Percentiles rank a stretch among this genome's conserved stretches.
Conservation (phyloP, 345 rosid genomes). For the Arabidopsis arenosa region DNA sequence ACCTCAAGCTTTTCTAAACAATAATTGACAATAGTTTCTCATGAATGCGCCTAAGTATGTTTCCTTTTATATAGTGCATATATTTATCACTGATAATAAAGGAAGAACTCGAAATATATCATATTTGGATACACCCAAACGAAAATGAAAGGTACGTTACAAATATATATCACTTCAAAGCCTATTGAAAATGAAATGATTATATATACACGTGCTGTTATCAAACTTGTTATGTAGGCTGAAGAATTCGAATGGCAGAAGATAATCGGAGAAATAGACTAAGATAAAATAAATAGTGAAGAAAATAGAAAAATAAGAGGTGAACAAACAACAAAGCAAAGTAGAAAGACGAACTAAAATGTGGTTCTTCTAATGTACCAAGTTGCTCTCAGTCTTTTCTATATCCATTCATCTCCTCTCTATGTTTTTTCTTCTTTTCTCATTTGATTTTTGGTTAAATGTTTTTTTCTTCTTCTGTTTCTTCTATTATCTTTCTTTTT, state of each 20-base stretch:
- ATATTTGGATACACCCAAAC: not conserved
- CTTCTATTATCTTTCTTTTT: not conserved
- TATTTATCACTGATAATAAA: not conserved
- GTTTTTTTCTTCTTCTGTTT: not conserved
- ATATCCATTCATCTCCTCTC: slow-evolving; percentile 7
- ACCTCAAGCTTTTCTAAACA: not conserved
- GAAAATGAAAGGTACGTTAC: not conserved
- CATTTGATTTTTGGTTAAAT: no score
- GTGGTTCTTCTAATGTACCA: slow-evolving; percentile 26
- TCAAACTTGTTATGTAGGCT: slow-evolving; percentile 20
- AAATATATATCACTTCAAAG: not conserved
- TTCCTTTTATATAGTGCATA: slow-evolving; percentile 5
- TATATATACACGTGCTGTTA: slow-evolving; percentile 7
- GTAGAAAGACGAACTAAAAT: slow-evolving; percentile 22
- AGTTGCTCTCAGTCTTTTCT: slow-evolving; percentile 28
- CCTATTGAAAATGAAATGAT: slow-evolving; percentile 1
- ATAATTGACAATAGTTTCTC: not conserved
- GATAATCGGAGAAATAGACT: slow-evolving; percentile 11
- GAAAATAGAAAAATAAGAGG: not conserved
- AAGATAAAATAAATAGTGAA: not conserved
- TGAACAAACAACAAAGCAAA: slow-evolving; percentile 29
- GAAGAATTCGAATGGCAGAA: slow-evolving; percentile 12
- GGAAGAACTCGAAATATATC: not conserved
- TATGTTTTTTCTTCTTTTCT: not conserved
- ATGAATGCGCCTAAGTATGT: slow-evolving; percentile 3